Base-by-base conservation (phyloP, 2,329 filamentous ascomycete species). In the Leptosphaerulina australis region DNA sequence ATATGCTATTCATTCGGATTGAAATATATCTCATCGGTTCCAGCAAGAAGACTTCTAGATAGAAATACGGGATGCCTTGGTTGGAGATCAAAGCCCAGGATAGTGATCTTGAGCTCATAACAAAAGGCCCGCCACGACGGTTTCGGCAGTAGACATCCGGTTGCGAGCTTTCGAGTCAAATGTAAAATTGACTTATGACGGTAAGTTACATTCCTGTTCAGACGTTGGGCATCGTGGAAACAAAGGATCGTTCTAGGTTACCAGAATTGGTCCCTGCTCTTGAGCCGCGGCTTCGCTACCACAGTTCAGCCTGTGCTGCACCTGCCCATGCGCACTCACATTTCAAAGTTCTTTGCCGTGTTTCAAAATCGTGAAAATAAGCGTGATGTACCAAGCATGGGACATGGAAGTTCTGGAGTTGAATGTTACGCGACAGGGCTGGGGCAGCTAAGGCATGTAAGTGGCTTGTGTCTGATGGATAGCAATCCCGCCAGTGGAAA, bases 161-260 rank as follows among this genome's bases (percentile, higher is more conserved):
- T 10, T 20, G 14, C 10, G 22, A 12, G 26, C 25, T 34, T 41
- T 24, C 36, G 36, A 46, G 12, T 33, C 31, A 36, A 6, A 21
- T 36, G 41, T 36, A 30, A 22, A 34, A 28, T 30, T 50, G n/a
- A n/a, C 20, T 3, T 15, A 15, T n/a, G 26, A 31, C 30, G 40
- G 35, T 18, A 45, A 50, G 30, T 40, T 22, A 31, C 25, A 37
- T 34, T 41, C 41, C 41, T 31, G 25, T 12, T 24, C 8, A 41
- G 41, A 22, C 22, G 35, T 37, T 41, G 20, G 25, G 24, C 22
- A 45, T 22, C 18, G 17, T 50, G 35, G 40, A 31, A 39, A 29
- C 33, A 38, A 45, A 40, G 24, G 15, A 45, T 45, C 30, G 5
- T 51, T 45, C 41, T 46, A 46, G 41, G 31, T 36, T 46, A 41